Evolutionary conservation across 176 grass and related monocot genomes (phyloP), one percentile per base, ranked within the genome.

Genomic region (Carex myosuroides): DNA sequence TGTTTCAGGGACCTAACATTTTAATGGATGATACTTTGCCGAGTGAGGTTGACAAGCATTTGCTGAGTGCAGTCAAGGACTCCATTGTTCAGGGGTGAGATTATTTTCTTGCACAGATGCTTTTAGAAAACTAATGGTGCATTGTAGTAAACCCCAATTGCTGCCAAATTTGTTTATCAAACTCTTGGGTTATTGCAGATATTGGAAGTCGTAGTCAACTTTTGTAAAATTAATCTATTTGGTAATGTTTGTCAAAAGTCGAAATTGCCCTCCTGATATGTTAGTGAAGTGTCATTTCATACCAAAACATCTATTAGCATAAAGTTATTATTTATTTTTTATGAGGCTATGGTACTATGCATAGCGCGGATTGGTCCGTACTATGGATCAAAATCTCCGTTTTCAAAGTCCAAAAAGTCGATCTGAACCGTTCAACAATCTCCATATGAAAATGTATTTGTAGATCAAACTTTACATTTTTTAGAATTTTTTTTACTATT

Each of bases 11-110:
- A n/a, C 91, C 95, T 65, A 98, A 98, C 76, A 93, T 95, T 85
- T 90, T 99, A 50, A 77, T 99, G 57, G 96, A 99, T 74, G 96
- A 99, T 83, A 95, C 93, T 6, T 91, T 98, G 68, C 92, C 92
- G 81, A 87, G 92, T 85, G 96, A 98, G 90, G 96, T 98, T 72
- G 96, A 98, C 80, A 98, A 98, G 65, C 87, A 90, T 80, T 87
- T 98, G 86, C 70, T 98, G 42, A 98, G 88, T 90, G 85, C 93
- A 13, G 90, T 98, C 53, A 98, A 92, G 80, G 91, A 98, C 60
- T 98, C 96, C 67, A 98, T 98, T 68, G 96, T 98, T 87, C 96
- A 98, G 81, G 96, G 96, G 95, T 98, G 89, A 66, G 74, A 13
- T 79, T 42, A 29, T 46, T 44, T 13, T 57, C 24, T 62, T 48